Evolutionary conservation across 768 basidiomycete genomes (phyloP).

Genomic region (Xerocomus brunneocitrinus): DNA sequence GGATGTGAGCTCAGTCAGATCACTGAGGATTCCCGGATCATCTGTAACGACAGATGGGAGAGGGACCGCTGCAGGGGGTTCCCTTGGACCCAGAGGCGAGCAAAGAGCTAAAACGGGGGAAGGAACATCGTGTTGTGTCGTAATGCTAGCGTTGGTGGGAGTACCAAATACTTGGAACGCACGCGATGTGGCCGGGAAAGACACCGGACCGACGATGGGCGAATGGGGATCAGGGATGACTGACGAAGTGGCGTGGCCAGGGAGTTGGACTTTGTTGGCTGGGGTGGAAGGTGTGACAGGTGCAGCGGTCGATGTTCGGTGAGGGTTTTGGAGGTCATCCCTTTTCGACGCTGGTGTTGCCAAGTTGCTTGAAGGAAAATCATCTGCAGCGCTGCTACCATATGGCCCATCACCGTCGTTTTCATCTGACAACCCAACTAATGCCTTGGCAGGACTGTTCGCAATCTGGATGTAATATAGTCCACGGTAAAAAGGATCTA

Average conservation of each 20-base stretch:
- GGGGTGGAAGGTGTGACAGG: background rate
- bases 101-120: background rate
- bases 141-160: background rate
- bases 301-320: background rate
- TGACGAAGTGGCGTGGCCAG: background rate
- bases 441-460: constrained; percentile 10
- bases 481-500: background rate
- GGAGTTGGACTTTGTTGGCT: background rate
- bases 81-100: background rate
- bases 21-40: constrained; percentile 19
- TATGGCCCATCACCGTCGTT: constrained; percentile 1
- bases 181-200: background rate
- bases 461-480: constrained; percentile 15
- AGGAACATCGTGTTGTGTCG: background rate
- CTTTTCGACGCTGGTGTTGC: background rate
- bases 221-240: background rate
- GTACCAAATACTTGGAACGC: background rate
- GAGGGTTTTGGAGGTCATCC: background rate
- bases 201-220: background rate
- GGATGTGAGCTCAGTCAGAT: constrained; percentile 29
- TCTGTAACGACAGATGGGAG: constrained; percentile 3
- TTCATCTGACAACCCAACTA: constrained; percentile 11
- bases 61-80: background rate
- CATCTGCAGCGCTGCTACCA: background rate
- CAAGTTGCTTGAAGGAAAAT: background rate